phyloP scores from a whole-genome alignment of 495 filamentous ascomycete genomes.

The Hypomontagnella monticulosa region DNA sequence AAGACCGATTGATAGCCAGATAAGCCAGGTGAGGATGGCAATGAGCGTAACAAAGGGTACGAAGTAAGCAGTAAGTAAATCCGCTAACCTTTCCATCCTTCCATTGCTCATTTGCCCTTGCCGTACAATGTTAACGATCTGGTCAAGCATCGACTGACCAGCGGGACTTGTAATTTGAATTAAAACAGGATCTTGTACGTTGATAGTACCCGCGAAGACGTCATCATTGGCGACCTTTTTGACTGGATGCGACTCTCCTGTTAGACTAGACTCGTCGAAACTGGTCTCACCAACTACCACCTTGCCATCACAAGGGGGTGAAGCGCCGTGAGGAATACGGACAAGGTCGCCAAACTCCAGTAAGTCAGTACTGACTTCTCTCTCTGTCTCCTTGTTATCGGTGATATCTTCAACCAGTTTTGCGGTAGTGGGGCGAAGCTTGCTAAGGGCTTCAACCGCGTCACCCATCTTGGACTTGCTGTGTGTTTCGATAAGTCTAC shows the following conservation, averaged over 20 bases:
- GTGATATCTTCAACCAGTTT: conserved; percentile 65
- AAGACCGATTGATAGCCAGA: conserved; percentile 82
- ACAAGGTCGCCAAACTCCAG: conserved; percentile 87
- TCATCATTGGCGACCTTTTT: conserved; percentile 74
- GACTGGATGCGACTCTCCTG: conserved; percentile 84
- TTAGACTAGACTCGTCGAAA: conserved; percentile 92
- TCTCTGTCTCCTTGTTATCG: conserved; percentile 44
- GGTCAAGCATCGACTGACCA: conserved; percentile 89
- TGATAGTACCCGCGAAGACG: conserved; percentile 88
- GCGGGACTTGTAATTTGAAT: conserved; percentile 74
- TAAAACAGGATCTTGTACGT: conserved; percentile 75
- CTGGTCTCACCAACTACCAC: conserved; percentile 70
- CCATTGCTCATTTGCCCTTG: conserved; percentile 91
- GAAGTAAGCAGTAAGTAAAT: conserved; percentile 86
- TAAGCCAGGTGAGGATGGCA: conserved; percentile 82
- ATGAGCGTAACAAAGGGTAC: conserved; percentile 85
- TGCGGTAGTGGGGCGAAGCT: conserved; percentile 82
- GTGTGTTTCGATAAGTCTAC: conserved; percentile 84
- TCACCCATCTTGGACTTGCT: conserved; percentile 93
- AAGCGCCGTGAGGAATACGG: conserved; percentile 77
- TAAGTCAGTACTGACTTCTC: conserved; percentile 70
- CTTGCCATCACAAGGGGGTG: conserved; percentile 85
- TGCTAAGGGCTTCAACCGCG: conserved; percentile 81
- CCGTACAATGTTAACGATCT: conserved; percentile 87
- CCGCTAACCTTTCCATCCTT: conserved; percentile 86